Conservation (phyloP, 2,329 filamentous ascomycete species). For the Sporothrix variecibatus region DNA sequence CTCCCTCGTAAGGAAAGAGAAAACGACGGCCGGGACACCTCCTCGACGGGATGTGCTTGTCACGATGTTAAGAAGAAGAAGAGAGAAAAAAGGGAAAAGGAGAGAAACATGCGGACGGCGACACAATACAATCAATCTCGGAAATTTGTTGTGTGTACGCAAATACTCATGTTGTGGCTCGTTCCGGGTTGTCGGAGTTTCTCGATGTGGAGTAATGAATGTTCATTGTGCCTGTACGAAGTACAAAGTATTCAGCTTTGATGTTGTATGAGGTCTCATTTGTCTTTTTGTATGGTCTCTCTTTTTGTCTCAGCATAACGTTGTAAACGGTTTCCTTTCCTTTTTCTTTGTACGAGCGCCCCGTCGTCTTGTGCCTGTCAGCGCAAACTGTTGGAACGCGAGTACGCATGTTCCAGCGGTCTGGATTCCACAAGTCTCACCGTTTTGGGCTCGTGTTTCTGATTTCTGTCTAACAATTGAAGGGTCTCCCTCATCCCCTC, state of each 20-base stretch:
- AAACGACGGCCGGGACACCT: neutral
- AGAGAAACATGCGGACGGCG: neutral
- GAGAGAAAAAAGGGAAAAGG: neutral
- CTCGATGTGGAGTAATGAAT: neutral
- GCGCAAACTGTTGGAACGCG: neutral
- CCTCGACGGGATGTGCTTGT: neutral
- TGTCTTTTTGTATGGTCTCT: neutral
- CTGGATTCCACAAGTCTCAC: neutral
- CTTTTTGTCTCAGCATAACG: neutral
- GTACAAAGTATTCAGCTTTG: neutral
- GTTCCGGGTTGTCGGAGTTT: neutral
- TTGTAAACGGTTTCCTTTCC: neutral
- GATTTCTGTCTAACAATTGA: neutral
- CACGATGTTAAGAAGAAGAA: neutral
- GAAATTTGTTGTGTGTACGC: neutral
- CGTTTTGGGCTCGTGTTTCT: neutral
- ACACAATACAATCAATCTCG: neutral
- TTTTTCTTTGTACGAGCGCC: neutral
- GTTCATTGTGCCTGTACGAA: neutral
- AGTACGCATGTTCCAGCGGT: neutral
- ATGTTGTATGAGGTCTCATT: neutral
- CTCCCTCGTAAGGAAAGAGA: neutral
- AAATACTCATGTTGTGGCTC: constrained; percentile 3
- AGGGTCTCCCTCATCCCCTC: neutral
- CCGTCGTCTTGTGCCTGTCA: neutral